Percentiles rank a stretch among this genome's conserved stretches.
Evolutionary conservation across 1,139 yeast species (phyloP).

Genomic region (Blastobotrys raffinosifermentans): DNA sequence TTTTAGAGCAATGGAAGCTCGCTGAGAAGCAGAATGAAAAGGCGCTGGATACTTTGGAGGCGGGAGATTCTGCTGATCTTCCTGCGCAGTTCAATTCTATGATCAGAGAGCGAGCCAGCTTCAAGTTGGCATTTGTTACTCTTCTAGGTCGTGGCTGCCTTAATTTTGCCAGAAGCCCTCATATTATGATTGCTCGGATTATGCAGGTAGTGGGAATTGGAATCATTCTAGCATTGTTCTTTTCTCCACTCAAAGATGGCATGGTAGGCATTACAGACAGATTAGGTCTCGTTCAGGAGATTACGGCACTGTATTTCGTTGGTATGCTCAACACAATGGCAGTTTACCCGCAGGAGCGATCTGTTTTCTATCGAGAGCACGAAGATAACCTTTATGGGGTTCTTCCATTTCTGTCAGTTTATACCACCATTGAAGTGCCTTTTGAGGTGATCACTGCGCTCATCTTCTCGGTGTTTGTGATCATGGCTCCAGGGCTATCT

Average conservation of each 20-base stretch:
- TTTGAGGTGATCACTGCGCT: slow-evolving; percentile 59
- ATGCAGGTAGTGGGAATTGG: slow-evolving; percentile 63
- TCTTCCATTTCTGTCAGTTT: slow-evolving; percentile 58
- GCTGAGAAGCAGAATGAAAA: slow-evolving; percentile 3
- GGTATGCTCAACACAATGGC: slow-evolving; percentile 77
- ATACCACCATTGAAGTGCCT: slow-evolving; percentile 66
- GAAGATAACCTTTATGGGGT: slow-evolving; percentile 69
- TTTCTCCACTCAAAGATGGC: slow-evolving; percentile 58
- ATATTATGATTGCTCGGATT: slow-evolving; percentile 59
- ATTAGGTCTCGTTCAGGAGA: slow-evolving; percentile 71
- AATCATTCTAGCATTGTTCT: slow-evolving; percentile 59
- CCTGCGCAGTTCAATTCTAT: slow-evolving; percentile 14
- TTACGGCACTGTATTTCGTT: slow-evolving; percentile 64
- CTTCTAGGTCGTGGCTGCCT: slow-evolving; percentile 41
- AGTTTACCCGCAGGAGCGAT: slow-evolving; percentile 66
- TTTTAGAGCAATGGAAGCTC: slow-evolving; percentile 28
- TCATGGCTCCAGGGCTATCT: slow-evolving; percentile 71
- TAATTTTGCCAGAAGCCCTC: slow-evolving; percentile 56
- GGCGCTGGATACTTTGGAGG: neutral
- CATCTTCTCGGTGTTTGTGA: slow-evolving; percentile 55
- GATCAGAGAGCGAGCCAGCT: slow-evolving; percentile 30
- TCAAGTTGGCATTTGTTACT: slow-evolving; percentile 37
- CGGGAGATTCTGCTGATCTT: neutral
- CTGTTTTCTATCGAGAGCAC: slow-evolving; percentile 72
- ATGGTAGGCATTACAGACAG: slow-evolving; percentile 56